A percentile compares a stretch with the other conserved stretches of the same genome.
Evolutionary conservation across 768 basidiomycete species (phyloP).

Genomic region (Russula abietina): DNA sequence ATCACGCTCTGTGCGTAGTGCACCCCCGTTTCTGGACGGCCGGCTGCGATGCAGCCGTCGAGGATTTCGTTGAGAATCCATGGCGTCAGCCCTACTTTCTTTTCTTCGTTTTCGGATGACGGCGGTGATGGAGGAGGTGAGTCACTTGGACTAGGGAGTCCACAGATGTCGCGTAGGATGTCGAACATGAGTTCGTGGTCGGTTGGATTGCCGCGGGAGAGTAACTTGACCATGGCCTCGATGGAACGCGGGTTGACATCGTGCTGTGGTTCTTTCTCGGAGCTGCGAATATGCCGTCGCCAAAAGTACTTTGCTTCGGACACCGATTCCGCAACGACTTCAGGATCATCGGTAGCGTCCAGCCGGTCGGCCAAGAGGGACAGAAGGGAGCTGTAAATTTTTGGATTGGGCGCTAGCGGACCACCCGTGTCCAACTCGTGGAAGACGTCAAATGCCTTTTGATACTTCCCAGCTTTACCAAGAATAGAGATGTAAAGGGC

Average conservation of each 20-base stretch:
- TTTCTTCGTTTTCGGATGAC: constrained; percentile 30
- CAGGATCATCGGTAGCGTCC: constrained; percentile 20
- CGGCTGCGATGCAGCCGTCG: constrained; percentile 46
- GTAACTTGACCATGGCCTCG: constrained; percentile 45
- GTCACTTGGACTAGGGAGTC: constrained; percentile 49
- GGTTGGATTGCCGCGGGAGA: constrained; percentile 48
- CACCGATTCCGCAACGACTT: constrained; percentile 25
- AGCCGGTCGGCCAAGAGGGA: constrained; percentile 37
- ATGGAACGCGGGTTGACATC: constrained; percentile 50
- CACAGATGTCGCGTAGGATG: constrained; percentile 56
- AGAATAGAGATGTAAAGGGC: constrained; percentile 63
- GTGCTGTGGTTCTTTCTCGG: constrained; percentile 42
- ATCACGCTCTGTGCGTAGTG: constrained; percentile 59
- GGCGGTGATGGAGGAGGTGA: constrained; percentile 18
- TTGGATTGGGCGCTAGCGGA: constrained; percentile 51
- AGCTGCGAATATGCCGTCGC: constrained; percentile 53
- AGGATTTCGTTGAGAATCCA: constrained; percentile 52
- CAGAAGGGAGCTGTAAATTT: constrained; percentile 64
- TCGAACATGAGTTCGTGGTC: constrained; percentile 66
- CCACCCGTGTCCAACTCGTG: constrained; percentile 60
- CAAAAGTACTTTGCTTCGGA: constrained; percentile 67
- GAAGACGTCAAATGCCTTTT: constrained; percentile 72
- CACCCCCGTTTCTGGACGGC: constrained; percentile 43
- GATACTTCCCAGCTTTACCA: constrained; percentile 50
- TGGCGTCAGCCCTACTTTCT: constrained; percentile 35